Base-by-base conservation (phyloP, 2,329 filamentous ascomycete species). In the Colletotrichum australisinense region DNA sequence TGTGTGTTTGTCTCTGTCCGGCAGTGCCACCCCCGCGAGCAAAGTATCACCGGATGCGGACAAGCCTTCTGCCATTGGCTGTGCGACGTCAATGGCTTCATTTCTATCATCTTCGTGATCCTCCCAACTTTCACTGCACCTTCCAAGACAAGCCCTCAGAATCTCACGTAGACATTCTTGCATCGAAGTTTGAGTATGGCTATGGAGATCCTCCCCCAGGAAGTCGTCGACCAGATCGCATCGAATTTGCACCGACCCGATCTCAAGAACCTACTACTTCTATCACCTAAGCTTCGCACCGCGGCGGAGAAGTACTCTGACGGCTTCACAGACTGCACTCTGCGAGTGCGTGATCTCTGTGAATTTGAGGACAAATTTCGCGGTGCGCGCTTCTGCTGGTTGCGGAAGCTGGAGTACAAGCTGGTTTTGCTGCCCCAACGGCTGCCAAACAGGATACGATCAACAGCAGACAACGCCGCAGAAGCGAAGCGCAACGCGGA, bases 221-320 rank as follows among this genome's bases (percentile, higher is more conserved):
- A 67, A 38, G 53, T 67, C 19, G 19, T 67, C 19, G 53, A 59
- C 53, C 53, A 49, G 26, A 59, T 59, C 35, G 24, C 35, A 12
- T 49, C 35, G 6, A 49, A 32, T 4, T 35, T 59, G 11, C 5
- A 32, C 22, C 53, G 52, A 8, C 9, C 52, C 1, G 63, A 66
- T 19, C 52, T 59, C 7, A 67, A 59, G 7, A 67, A 16, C n/a
- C 35, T 59, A 9, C 2, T 30, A 16, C 26, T 46, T 4, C 53
- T 67, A 6, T 49, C 63, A 8, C 19, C 11, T 2, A 58, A 9
- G 26, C 49, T 67, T 26, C 35, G 14, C 7, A 67, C 58, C 52
- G 63, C 53, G 8, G 52, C 52, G 5, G 63, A 65, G 24, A 65
- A 46, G 22, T 46, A 57, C 19, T 65, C 63, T n/a, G 52, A 65